Evolutionary conservation across 257 asterid genomes (phyloP), one percentile per base, ranked within the genome.

Genomic region (Verbena officinalis): DNA sequence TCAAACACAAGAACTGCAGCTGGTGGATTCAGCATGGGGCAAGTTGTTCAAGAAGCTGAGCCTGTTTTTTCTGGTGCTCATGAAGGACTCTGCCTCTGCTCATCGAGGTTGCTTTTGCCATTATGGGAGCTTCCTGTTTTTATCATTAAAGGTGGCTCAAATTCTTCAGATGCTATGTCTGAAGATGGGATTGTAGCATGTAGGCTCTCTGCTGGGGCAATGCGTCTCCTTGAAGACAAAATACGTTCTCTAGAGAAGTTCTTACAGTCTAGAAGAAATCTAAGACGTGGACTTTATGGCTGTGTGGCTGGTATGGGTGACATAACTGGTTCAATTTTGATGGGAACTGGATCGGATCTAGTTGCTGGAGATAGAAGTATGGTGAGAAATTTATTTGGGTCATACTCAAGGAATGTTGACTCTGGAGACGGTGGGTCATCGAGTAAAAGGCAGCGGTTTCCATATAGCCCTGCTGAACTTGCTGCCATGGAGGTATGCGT

Each of bases 1-100:
- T 80, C 96, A 59, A 93, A 83, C 78, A 77, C 91, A 59, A 75
- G 97, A 83, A 75, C 94, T 69, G 86, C 94, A 51, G 83, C 95
- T 65, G 94, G 94, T 55, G 98, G 97, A 48, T 90, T 93, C 85
- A 93, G 96, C 89, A 93, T 93, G 98, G 98, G 98, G 14, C 98
- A 90, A 83, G 98, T 93, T 62, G 96, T 93, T 76, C 97, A 93
- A 78, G 96, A 93, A 60, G 95, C 97, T 17, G 97, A 93, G 75
- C 98, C 97, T 59, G 88, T 93, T 39, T 93, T 89, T 78, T 93
- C 98, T 44, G 95, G 95, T 68, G 95, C 97, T 77, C 86, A 87
- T 60, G 95, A 93, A 67, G 98, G 98, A 64, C 91, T 93, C 30
- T 87, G 96, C 70, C 75, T 93, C 65, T 87, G 96, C 76, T 77